phyloP scores from a whole-genome alignment of 805 yeast species.

The Wickerhamomyces xylosicus region DNA sequence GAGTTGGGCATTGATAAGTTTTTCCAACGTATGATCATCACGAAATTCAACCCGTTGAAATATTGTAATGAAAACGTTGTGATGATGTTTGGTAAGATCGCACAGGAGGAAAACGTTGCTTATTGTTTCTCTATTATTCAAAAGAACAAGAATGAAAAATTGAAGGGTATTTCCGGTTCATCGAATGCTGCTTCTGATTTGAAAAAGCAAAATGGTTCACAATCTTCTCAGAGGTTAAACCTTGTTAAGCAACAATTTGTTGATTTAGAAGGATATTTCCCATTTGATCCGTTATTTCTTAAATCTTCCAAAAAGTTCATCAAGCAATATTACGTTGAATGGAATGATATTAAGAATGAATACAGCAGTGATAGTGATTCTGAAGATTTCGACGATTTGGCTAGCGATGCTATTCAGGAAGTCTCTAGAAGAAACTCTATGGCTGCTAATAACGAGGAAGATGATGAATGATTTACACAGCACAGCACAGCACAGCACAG shows the following conservation, averaged over 20 bases:
- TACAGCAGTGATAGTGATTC: slow-evolving; percentile 33
- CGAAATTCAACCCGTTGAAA: slow-evolving; percentile 88
- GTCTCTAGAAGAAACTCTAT: slow-evolving; percentile 14
- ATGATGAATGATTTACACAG: neutral
- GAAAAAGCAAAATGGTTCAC: slow-evolving; percentile 17
- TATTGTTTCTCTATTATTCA: slow-evolving; percentile 92
- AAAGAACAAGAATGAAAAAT: slow-evolving; percentile 54
- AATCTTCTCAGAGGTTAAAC: slow-evolving; percentile 26
- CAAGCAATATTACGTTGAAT: slow-evolving; percentile 57
- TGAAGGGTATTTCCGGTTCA: slow-evolving; percentile 30
- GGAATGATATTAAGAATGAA: slow-evolving; percentile 70
- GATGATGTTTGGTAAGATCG: slow-evolving; percentile 83
- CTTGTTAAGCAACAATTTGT: slow-evolving; percentile 70
- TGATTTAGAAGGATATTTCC: slow-evolving; percentile 91
- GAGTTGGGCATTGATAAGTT: slow-evolving; percentile 75
- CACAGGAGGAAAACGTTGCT: slow-evolving; percentile 82
- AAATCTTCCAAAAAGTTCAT: slow-evolving; percentile 48
- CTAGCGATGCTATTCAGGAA: slow-evolving; percentile 12
- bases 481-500: no score
- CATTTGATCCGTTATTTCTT: slow-evolving; percentile 85
- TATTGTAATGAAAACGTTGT: slow-evolving; percentile 93
- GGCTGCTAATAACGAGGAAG: slow-evolving; percentile 1
- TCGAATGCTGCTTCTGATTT: slow-evolving; percentile 10
- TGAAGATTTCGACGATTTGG: slow-evolving; percentile 33
- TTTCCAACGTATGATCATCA: slow-evolving; percentile 74